These are phyloP conservation scores for Saksenaea vasiformis DNA, from an alignment of 371 early-diverging fungal genomes.

Conservation along the genomic window DNA sequence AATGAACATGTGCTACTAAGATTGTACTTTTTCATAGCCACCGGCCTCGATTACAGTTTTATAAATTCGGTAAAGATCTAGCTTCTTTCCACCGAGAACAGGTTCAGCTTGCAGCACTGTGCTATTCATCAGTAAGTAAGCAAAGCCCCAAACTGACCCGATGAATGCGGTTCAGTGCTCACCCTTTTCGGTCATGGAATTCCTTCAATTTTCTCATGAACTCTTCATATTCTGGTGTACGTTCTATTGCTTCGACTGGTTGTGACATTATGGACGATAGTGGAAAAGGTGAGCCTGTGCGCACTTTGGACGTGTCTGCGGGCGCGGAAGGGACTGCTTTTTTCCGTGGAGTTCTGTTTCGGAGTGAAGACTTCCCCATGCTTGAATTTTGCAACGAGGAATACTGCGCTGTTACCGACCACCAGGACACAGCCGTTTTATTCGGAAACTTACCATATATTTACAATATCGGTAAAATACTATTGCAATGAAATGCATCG, in stretches of 20 bases:
- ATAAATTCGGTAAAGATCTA: slow-evolving; percentile 68
- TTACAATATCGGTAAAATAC: too few relatives aligned
- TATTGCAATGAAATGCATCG: too few relatives aligned
- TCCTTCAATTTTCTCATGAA: slow-evolving; percentile 65
- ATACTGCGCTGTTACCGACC: too few relatives aligned
- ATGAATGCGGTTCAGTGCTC: neutral
- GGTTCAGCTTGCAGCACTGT: slow-evolving; percentile 68
- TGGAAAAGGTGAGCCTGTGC: neutral
- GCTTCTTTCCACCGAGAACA: slow-evolving; percentile 70
- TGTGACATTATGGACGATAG: slow-evolving; percentile 16
- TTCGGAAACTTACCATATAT: too few relatives aligned
- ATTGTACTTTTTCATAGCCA: slow-evolving; percentile 65
- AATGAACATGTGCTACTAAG: neutral
- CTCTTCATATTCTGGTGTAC: slow-evolving; percentile 62
- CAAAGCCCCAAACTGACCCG: neutral
- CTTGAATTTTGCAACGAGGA: too few relatives aligned
- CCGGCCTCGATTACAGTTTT: slow-evolving; percentile 64
- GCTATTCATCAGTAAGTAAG: slow-evolving; percentile 25
- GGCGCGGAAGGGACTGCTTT: neutral
- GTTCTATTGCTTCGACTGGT: slow-evolving; percentile 59
- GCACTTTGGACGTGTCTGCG: neutral
- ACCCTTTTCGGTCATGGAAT: slow-evolving; percentile 65
- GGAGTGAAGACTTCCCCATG: too few relatives aligned
- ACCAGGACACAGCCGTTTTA: too few relatives aligned
- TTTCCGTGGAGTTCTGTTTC: neutral